Evolutionary conservation across 2,329 filamentous ascomycete species (phyloP), one percentile per base, ranked within the genome.

Genomic region (Monosporascus sp.): DNA sequence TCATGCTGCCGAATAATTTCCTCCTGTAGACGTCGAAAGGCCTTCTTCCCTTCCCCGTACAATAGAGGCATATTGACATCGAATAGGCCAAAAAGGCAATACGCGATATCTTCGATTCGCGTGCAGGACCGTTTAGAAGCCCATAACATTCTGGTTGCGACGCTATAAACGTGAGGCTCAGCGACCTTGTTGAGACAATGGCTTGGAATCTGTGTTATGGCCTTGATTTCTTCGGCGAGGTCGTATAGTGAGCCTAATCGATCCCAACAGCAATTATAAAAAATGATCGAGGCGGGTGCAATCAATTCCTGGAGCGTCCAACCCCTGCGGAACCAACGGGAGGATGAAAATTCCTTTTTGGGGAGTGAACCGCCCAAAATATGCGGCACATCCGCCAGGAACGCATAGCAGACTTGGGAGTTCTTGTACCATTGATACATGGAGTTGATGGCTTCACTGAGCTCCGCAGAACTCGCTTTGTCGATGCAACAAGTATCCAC

Each of bases 401-500:
- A 52, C 3, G 48, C 50, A 45, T 47, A 47, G 20, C 50, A 52
- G 11, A 48, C 31, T 11, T 18, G 15, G 3, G 50, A n/a, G 8
- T 48, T 18, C 35, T 37, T 7, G 24, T 52, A 52, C 50, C 50
- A 52, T 17, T 37, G 27, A 20, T 27, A 52, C 45, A 52, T 52
- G 20, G 44, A 52, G 25, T 52, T 52, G 20, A 52, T 48, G 7
- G 45, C 31, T 37, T 52, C 50, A 8, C 17, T n/a, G 17, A 39
- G 27, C 24, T 52, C 50, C 7, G 35, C 37, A 5, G 22, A n/a
- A 22, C 41, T 35, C 18, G 38, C 5, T 31, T 48, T 47, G 24
- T 52, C 27, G 43, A 52, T 52, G 25, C 50, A 52, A 18, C 44
- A 48, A 8, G 37, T 52, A 43, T 48, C 50, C 9, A 48, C 22